A percentile compares a stretch with the other conserved stretches of the same genome.
Evolutionary conservation across 2,329 filamentous ascomycete genomes (phyloP).

Genomic region (Botrytis aclada): DNA sequence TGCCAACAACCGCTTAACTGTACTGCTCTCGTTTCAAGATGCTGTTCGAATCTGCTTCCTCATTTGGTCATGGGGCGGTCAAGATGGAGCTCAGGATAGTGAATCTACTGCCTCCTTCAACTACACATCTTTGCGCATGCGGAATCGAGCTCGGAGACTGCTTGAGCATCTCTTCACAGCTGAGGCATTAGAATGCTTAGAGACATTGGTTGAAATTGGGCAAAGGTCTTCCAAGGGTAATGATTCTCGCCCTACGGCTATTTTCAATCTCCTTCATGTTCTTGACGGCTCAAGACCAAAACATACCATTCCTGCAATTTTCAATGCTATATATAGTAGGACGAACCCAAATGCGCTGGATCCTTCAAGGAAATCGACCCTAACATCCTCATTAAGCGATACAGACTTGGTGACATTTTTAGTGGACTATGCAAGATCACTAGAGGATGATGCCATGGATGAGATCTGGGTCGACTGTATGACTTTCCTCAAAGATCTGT

Average conservation of each 20-base stretch:
- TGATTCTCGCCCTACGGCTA: conserved; percentile 54
- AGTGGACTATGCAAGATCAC: conserved; percentile 81
- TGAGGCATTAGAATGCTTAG: conserved; percentile 88
- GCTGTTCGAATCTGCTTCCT: conserved; percentile 86
- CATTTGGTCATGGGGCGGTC: conserved; percentile 91
- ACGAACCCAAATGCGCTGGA: conserved; percentile 82
- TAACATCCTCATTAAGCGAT: conserved; percentile 82
- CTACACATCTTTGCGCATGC: conserved; percentile 87
- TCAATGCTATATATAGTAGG: conserved; percentile 93
- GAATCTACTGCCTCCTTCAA: conserved; percentile 77
- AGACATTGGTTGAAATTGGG: conserved; percentile 88
- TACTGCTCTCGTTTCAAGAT: conserved; percentile 95
- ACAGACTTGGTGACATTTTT: conserved; percentile 83
- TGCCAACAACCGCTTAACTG: conserved; percentile 91
- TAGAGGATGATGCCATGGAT: conserved; percentile 96
- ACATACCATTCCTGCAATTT: conserved; percentile 87
- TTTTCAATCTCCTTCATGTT: conserved; percentile 85
- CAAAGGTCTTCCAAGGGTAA: conserved; percentile 50
- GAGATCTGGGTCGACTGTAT: conserved; percentile 97
- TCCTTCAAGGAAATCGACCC: conserved; percentile 74
- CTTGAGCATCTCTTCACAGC: conserved; percentile 91
- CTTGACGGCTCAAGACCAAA: conserved; percentile 88
- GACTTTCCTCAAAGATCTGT: conserved; percentile 81
- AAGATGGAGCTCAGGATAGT: conserved; percentile 61
- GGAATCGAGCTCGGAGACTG: conserved; percentile 81